phyloP scores from a whole-genome alignment of 2,329 filamentous ascomycete genomes.

The Pseudogymnoascus pannorum region DNA sequence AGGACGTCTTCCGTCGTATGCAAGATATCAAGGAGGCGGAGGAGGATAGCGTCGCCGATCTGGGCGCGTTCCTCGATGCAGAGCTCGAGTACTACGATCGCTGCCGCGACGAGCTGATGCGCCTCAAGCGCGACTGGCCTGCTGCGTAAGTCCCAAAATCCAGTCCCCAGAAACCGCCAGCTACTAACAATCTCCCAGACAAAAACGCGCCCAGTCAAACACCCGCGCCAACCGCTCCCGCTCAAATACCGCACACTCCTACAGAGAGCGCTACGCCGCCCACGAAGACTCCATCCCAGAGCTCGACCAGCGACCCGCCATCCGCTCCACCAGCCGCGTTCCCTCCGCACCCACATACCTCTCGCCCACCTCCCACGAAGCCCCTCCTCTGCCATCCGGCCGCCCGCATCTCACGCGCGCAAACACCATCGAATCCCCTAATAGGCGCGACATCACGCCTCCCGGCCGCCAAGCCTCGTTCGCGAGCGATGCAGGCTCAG shows the following conservation, averaged over 20 bases:
- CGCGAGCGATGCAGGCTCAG: slow-evolving; percentile 39
- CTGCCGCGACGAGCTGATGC: slow-evolving; percentile 73
- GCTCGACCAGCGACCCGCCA: slow-evolving; percentile 43
- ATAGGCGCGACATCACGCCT: slow-evolving; percentile 43
- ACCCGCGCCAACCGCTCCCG: slow-evolving; percentile 33
- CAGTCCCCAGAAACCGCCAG: too few relatives aligned
- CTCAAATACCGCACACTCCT: slow-evolving; percentile 56
- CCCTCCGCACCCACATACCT: slow-evolving; percentile 19
- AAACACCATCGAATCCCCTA: slow-evolving; percentile 53
- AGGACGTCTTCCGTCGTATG: slow-evolving; percentile 89
- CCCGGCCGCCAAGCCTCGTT: slow-evolving; percentile 42
- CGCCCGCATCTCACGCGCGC: slow-evolving; percentile 44
- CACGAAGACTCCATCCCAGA: slow-evolving; percentile 40
- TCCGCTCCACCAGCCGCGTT: slow-evolving; percentile 36
- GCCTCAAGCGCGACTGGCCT: slow-evolving; percentile 63
- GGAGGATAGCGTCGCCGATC: slow-evolving; percentile 69
- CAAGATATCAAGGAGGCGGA: slow-evolving; percentile 93
- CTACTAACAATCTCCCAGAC: slow-evolving; percentile 14
- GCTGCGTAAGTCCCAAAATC: slow-evolving; percentile 39
- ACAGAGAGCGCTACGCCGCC: slow-evolving; percentile 50
- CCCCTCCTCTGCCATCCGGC: slow-evolving; percentile 27
- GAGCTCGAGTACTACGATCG: slow-evolving; percentile 88
- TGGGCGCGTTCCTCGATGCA: slow-evolving; percentile 76
- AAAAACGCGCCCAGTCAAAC: slow-evolving; percentile 12
- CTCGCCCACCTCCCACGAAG: slow-evolving; percentile 22